Conservation (phyloP, 2,329 filamentous ascomycete species). For the Neospermospora avenae region DNA sequence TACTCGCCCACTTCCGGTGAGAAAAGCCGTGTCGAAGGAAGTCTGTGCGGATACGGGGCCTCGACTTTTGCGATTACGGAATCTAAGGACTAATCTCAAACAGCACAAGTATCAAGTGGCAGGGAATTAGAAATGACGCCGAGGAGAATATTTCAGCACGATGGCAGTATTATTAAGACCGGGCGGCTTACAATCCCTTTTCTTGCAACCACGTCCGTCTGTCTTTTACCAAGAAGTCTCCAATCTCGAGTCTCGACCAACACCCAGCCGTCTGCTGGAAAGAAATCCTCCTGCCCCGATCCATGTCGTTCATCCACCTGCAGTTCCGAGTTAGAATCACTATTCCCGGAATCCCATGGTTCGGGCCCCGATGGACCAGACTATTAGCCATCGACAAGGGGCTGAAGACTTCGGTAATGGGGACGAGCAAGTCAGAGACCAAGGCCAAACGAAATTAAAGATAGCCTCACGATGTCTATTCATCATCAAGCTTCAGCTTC, state of each 20-base stretch:
- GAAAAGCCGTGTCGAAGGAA: slow-evolving; percentile 11
- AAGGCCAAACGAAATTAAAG: slow-evolving; percentile 6
- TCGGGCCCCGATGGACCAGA: not conserved
- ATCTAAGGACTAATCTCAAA: slow-evolving; percentile 17
- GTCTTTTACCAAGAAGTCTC: not conserved
- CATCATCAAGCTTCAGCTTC: not conserved
- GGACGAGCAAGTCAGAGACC: not conserved
- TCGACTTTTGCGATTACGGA: slow-evolving; percentile 5
- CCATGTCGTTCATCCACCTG: slow-evolving; percentile 19
- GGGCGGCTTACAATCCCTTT: not conserved
- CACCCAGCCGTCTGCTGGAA: not conserved
- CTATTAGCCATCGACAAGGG: not conserved
- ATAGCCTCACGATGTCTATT: not conserved
- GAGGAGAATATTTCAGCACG: slow-evolving; percentile 4
- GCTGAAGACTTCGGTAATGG: slow-evolving; percentile 1
- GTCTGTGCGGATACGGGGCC: slow-evolving; percentile 23
- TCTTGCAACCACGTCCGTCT: slow-evolving; percentile 1
- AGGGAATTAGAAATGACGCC: not conserved
- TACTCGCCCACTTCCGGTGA: slow-evolving; percentile 11
- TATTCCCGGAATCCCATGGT: slow-evolving; percentile 13
- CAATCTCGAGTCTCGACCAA: not conserved
- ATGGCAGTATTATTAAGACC: not conserved
- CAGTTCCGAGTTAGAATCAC: slow-evolving; percentile 16
- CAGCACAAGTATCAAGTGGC: slow-evolving; percentile 19
- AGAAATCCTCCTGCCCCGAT: slow-evolving; percentile 3